phyloP scores from a whole-genome alignment of 371 early-diverging fungal genomes.

The Racocetra persica region DNA sequence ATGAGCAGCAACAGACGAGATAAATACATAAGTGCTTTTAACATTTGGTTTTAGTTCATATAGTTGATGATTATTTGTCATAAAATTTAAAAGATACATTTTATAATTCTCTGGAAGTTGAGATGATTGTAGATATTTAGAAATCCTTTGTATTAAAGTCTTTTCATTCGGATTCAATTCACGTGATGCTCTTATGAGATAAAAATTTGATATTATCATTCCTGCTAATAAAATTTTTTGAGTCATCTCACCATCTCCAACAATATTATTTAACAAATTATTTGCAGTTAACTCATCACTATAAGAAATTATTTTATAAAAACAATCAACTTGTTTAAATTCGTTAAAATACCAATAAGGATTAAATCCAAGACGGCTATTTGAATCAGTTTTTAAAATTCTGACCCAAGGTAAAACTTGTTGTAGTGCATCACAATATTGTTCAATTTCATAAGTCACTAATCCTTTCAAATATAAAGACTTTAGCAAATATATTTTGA shows the following conservation, averaged over 20 bases:
- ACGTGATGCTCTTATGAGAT: background rate
- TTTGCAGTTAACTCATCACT: background rate
- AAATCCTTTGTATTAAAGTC: background rate
- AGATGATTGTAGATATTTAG: background rate
- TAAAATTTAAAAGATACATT: background rate
- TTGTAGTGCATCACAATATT: constrained; percentile 16
- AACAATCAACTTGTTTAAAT: constrained; percentile 1
- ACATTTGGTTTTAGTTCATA: constrained; percentile 5
- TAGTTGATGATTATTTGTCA: background rate
- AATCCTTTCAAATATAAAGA: constrained; percentile 3
- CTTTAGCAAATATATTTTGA: constrained; percentile 27
- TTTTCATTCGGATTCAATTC: constrained; percentile 7
- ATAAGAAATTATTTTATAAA: background rate
- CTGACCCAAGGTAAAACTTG: constrained; percentile 23
- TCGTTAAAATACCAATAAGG: constrained; percentile 7
- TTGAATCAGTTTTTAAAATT: background rate
- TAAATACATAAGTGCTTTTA: constrained; percentile 18
- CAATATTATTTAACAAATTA: background rate
- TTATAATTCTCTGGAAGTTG: background rate
- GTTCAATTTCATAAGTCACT: constrained; percentile 6
- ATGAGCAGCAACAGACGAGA: constrained; percentile 26
- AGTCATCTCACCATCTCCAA: background rate
- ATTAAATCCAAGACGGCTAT: constrained; percentile 26
- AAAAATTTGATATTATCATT: background rate
- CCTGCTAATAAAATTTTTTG: constrained; percentile 3